Base-by-base conservation (phyloP, 331 rosid genomes). In the Prunus yedoensis region DNA sequence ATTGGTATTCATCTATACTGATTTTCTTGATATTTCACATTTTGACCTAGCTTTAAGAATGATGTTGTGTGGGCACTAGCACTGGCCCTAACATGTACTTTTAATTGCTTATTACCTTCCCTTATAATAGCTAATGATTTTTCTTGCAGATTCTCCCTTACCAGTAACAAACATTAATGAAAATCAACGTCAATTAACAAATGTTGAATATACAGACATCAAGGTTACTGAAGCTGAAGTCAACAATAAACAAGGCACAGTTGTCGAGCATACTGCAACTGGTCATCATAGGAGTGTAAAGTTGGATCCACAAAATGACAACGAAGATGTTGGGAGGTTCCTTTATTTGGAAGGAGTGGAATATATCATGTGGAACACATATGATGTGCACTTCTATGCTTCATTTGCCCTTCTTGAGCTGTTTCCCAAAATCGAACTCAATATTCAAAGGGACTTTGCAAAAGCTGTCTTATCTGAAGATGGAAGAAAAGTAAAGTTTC, bases 261-360 rank as follows among this genome's bases (percentile, higher is more conserved):
- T 61, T 79, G 76, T 57, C 2, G 76, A 80, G 74, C 66, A 66
- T 56, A 76, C 74, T 18, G 70, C 51, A 46, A 75, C 69, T 51
- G 38, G 43, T 73, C 28, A 21, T 41, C 66, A 23, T 5, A 43
- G 70, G 70, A 66, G 32, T 41, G 32, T 5, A 69, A 61, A 70
- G 75, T 71, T 59, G 76, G 81, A 81, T 45, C 87, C 78, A 10
- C 82, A 81, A 53, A 70, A 83, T 79, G 76, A 84, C 58, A 67
- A 64, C 6, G 91, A 94, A 64, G 96, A 94, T 74, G 99, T 86
- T 7, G 99, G 99, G 73, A 90, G 99, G 79, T 94, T 94, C 79
- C 87, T 94, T 77, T 94, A 94, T 86, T 87, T 94, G 89, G 99
- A 94, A 87, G 99, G 99, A 32, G 91, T 94, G 63, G 99, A 94